Evolutionary conservation across 306 rosid species (phyloP).

Genomic region (Quercus parvula): DNA sequence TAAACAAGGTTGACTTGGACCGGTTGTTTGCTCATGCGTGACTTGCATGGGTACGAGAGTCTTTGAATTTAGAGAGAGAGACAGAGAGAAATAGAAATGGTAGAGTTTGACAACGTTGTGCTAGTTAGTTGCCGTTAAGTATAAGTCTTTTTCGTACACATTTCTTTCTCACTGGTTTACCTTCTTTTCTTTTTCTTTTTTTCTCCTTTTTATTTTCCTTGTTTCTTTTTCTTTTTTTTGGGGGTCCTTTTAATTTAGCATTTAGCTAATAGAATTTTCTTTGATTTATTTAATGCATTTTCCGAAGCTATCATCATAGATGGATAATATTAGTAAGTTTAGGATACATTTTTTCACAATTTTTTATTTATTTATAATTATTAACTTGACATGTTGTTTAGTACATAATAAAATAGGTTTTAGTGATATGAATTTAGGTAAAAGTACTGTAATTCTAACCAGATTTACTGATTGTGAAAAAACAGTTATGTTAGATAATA

Average conservation of each 20-base stretch:
- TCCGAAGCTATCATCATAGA: too few species aligned
- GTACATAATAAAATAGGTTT: too few species aligned
- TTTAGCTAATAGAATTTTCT: too few species aligned
- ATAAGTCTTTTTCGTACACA: not conserved
- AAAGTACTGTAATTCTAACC: too few species aligned
- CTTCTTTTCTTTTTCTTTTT: not conserved
- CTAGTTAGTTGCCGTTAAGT: conserved; percentile 18
- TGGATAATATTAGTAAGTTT: too few species aligned
- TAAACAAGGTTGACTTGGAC: conserved; percentile 44
- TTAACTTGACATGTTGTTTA: too few species aligned
- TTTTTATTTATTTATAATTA: not conserved
- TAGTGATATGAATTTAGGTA: too few species aligned
- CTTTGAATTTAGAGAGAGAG: not conserved
- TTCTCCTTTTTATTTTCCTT: not conserved
- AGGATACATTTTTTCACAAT: not conserved
- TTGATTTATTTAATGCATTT: too few species aligned
- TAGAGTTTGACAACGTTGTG: not conserved
- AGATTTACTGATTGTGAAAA: not conserved
- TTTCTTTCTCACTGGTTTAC: not conserved
- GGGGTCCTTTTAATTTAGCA: too few species aligned
- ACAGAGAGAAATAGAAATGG: not conserved
- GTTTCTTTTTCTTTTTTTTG: not conserved
- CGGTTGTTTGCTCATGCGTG: conserved; percentile 45
- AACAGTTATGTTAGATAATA: not conserved
- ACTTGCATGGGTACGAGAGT: not conserved